phyloP scores from a whole-genome alignment of 2,329 filamentous ascomycete genomes.

The Trichoderma lentiforme region DNA sequence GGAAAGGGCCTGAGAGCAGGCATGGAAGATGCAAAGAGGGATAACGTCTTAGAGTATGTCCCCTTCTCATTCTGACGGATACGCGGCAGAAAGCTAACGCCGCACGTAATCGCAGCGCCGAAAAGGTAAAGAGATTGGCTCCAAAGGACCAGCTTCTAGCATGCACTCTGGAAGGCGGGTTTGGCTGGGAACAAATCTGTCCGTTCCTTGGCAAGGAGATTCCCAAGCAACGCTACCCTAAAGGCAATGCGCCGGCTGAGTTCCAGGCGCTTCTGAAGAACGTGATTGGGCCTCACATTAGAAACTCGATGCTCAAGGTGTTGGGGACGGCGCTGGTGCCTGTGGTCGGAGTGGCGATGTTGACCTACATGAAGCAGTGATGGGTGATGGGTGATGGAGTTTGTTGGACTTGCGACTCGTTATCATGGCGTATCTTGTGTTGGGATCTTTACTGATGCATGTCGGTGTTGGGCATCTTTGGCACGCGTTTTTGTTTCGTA shows the following conservation, averaged over 20 bases:
- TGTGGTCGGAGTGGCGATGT: not conserved
- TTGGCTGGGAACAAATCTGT: conserved; percentile 37
- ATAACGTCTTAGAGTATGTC: not conserved
- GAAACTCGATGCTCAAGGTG: not conserved
- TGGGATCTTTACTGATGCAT: not conserved
- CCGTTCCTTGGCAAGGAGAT: conserved; percentile 30
- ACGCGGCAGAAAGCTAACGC: not conserved
- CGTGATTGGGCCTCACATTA: not conserved
- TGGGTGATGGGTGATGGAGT: not conserved
- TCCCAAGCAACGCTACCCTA: conserved; percentile 23
- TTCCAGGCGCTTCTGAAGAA: not conserved
- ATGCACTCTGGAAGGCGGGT: conserved; percentile 33
- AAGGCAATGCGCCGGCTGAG: conserved; percentile 2
- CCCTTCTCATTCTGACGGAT: not conserved
- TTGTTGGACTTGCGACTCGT: not conserved
- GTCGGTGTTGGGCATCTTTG: not conserved
- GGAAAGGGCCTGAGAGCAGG: not conserved
- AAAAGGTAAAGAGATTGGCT: conserved; percentile 26
- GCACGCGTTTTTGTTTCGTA: not conserved
- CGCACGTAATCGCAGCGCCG: conserved; percentile 21
- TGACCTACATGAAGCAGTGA: not conserved
- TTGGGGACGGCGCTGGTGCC: not conserved
- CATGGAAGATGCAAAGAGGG: conserved; percentile 9
- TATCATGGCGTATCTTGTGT: not conserved
- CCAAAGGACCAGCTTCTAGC: conserved; percentile 30